phyloP scores from a whole-genome alignment of 441 rosid species.

The Eruca vesicaria region DNA sequence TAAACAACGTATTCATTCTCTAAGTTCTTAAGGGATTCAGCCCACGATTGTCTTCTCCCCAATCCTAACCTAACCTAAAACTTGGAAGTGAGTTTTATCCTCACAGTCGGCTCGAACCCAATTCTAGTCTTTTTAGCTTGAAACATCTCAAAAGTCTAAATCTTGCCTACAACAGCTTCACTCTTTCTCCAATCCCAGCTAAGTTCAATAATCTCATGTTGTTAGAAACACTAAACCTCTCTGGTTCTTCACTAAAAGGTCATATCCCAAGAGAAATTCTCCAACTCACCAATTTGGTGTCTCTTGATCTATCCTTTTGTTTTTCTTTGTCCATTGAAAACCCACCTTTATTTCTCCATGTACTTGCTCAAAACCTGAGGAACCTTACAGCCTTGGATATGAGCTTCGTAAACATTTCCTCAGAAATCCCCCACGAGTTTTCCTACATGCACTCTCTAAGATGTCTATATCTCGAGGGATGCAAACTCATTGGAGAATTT shows the following conservation, averaged over 20 bases:
- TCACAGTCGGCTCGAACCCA: conserved; percentile 1
- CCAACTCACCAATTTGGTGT: too few species aligned
- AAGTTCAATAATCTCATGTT: conserved; percentile 20
- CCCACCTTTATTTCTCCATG: background rate
- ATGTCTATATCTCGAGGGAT: background rate
- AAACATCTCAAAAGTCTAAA: conserved; percentile 22
- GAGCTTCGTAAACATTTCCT: background rate
- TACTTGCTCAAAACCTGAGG: background rate
- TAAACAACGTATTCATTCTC: too few species aligned
- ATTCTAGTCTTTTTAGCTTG: conserved; percentile 31
- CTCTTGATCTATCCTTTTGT: conserved; percentile 1
- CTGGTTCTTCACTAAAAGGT: background rate
- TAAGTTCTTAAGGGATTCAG: too few species aligned
- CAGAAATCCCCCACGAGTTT: background rate
- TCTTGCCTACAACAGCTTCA: conserved; percentile 19
- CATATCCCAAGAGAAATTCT: too few species aligned
- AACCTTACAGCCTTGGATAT: background rate
- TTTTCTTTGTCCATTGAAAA: background rate
- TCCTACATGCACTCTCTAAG: background rate
- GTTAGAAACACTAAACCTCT: conserved; percentile 7
- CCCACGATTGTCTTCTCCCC: too few species aligned
- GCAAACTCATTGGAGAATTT: background rate
- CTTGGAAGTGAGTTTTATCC: too few species aligned
- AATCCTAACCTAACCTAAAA: too few species aligned
- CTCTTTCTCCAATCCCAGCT: background rate